phyloP scores from a whole-genome alignment of 768 basidiomycete genomes.

The Arthromyces matolae region DNA sequence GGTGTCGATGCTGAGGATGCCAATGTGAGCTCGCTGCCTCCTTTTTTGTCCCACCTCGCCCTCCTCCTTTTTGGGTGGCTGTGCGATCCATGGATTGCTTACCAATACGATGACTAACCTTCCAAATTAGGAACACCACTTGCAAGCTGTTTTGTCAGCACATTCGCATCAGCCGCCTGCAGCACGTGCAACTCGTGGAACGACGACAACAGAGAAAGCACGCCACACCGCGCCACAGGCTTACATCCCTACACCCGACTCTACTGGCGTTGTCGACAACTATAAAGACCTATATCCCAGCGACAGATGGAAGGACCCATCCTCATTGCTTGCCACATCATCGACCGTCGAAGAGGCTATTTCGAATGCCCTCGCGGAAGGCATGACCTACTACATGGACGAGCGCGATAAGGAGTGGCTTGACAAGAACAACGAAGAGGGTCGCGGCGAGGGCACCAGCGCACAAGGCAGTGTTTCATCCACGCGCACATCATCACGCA shows the following conservation, averaged over 20 bases:
- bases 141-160: conserved; percentile 48
- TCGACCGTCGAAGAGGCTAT: conserved; percentile 81
- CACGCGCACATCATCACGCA: conserved; percentile 56
- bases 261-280: conserved; percentile 73
- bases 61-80: conserved; percentile 39
- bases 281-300: conserved; percentile 75
- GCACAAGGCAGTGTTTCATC: conserved; percentile 63
- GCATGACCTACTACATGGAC: conserved; percentile 91
- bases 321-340: conserved; percentile 75
- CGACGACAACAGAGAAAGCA: conserved; percentile 30
- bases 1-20: conserved; percentile 93
- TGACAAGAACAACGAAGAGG: conserved; percentile 84
- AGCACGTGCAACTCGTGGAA: conserved; percentile 27
- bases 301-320: conserved; percentile 70
- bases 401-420: conserved; percentile 96
- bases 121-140: conserved; percentile 47
- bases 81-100: conserved; percentile 50
- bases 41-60: conserved; percentile 31
- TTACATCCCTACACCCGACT: conserved; percentile 92
- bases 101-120: conserved; percentile 41
- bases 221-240: conserved; percentile 40
- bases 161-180: conserved; percentile 32
- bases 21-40: conserved; percentile 64
- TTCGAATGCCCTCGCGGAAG: conserved; percentile 58
- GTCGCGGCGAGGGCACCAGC: conserved; percentile 81